Base-by-base conservation (phyloP, 2,329 filamentous ascomycete genomes). In the Epicoccum nigrum region DNA sequence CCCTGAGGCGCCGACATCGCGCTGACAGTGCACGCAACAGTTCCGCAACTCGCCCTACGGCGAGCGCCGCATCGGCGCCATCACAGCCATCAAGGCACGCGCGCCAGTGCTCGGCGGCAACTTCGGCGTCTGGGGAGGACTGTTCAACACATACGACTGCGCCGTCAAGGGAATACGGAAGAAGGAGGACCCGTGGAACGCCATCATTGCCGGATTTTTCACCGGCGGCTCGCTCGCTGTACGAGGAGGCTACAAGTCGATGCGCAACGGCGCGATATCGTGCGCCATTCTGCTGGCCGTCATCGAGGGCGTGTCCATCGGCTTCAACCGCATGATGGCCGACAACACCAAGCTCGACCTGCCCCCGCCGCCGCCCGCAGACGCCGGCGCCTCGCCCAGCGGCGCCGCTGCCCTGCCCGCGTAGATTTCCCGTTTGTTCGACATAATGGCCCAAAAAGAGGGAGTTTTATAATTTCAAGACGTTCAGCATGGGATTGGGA, bases 141-240 rank as follows among this genome's bases (percentile, higher is more conserved):
- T 97, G 51, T 97, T 97, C 82, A 91, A 87, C 66, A 95, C 91
- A 56, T 97, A 93, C 70, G 94, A 99, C 79, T 99, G 94, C 80
- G 89, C 92, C 17, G 89, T 97, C 56, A 99, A 97, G 82, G 93
- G 93, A 51, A 80, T 81, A 62, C 69, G 92, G 60, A 90, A 94
- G 82, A 97, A 97, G 86, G 94, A 99, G 76, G 94, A 97, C 74
- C 92, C 94, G 12, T 97, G 92, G 80, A 97, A 97, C 78, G 92
- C 92, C 68, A 97, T 99, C 74, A 95, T 93, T 65, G 94, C 93
- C 33, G 94, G 94, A 45, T 97, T 97, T 82, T 93, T 97, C 76
- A 97, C 94, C 4, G 69, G 72, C 68, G 94, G 94, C 63, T 86
- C 93, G 23, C 83, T 99, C 27, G 94, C 94, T 43, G 87, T 97